Evolutionary conservation across 805 yeast species (phyloP), one percentile per base, ranked within the genome.

Genomic region (Lipomyces mesembrius): DNA sequence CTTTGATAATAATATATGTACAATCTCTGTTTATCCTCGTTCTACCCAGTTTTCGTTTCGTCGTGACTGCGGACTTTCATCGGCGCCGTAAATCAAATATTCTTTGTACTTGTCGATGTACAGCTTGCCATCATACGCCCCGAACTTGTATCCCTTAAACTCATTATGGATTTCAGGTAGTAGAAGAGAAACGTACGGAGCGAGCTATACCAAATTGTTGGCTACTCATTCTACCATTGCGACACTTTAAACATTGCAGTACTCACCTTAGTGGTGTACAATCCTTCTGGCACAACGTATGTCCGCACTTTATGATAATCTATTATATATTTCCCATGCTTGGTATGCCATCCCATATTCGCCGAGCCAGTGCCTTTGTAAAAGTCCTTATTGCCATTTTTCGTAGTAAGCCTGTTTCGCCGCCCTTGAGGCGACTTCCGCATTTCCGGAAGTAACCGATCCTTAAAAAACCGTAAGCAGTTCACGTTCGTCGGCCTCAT

Each of bases 331-430:
- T 85, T 84, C 62, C 97, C 98, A 68, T 82, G 83, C 46, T 83
- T 81, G 62, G 95, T 89, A 75, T 88, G 86, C 62, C 82, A 83
- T 77, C 99, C 99, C 69, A 92, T 86, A 78, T 98, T 98, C 2
- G 96, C 85, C 4, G 99, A 91, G 66, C 98, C 86, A 27, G 98
- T 95, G 82, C 99, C 99, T 78, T 95, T 95, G 81, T 95, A 95
- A 80, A 83, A 90, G 74, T 90, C 88, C 81, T 93, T 92, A 80
- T 95, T 94, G 75, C 99, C 98, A 77, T 91, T 92, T 75, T 95
- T 95, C 27, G 97, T 89, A 27, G 97, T 89, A 73, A 94, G 81
- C 4, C 97, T 85, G 76, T 85, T 84, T 34, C 76, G 65, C n/a
- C 64, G 54, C 39, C 60, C 56, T 14, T 60, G 63, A 6, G 61